These are phyloP conservation scores for Diplodia corticola DNA, from an alignment of 2,329 filamentous ascomycete genomes.

Conservation along the genomic window DNA sequence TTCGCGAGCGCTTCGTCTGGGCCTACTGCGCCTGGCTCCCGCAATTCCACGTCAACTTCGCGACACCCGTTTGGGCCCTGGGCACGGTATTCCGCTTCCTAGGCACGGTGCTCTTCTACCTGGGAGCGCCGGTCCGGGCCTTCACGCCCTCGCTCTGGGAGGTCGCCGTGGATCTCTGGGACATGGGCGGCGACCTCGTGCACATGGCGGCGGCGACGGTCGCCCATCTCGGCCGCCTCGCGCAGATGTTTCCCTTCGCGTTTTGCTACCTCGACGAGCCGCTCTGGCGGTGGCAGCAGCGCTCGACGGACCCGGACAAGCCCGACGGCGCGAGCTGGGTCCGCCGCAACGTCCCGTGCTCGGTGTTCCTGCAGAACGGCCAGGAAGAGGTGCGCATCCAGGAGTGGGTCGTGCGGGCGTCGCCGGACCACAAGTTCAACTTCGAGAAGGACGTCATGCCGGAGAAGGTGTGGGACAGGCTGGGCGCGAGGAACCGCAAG, in stretches of 20 bases:
- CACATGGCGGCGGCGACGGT: neutral
- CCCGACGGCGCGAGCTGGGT: slow-evolving; percentile 7
- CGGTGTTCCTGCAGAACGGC: neutral
- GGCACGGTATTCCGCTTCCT: neutral
- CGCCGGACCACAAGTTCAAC: neutral
- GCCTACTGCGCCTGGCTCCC: neutral
- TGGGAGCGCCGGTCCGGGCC: neutral
- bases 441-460: slow-evolving; percentile 3
- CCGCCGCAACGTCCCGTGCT: neutral
- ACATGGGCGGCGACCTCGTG: neutral
- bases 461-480: neutral
- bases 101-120: neutral
- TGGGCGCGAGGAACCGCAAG: neutral
- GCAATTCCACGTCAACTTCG: neutral
- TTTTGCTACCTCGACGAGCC: neutral
- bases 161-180: neutral
- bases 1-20: neutral
- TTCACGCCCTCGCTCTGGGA: neutral
- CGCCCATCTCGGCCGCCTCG: neutral
- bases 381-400: neutral
- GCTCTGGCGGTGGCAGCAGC: neutral
- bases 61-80: neutral
- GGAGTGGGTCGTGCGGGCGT: slow-evolving; percentile 11
- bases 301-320: neutral
- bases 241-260: neutral